Percentiles rank a stretch among this genome's conserved stretches.
Evolutionary conservation across 1,284 basidiomycete genomes (phyloP).

Genomic region (Stereum hirsutum): DNA sequence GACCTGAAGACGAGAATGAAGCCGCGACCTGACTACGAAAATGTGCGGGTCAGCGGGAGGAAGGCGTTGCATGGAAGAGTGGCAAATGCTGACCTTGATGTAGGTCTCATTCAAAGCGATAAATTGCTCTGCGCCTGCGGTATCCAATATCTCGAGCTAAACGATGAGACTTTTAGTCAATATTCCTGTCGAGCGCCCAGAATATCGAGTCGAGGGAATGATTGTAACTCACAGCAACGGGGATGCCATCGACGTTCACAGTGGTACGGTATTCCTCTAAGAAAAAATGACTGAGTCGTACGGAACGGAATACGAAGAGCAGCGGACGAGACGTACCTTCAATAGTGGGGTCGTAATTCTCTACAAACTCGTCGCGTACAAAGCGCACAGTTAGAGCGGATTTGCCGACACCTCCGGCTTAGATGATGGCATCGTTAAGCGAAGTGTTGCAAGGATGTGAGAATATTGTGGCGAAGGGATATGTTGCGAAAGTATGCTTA

Average conservation of each 20-base stretch:
- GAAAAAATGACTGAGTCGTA: neutral
- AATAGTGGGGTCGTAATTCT: conserved; percentile 77
- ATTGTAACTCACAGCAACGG: conserved; percentile 1
- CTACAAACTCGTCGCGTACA: conserved; percentile 64
- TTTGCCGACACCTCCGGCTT: conserved; percentile 80
- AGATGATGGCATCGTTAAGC: conserved; percentile 4
- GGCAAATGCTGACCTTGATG: conserved; percentile 45
- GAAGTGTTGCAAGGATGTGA: no score
- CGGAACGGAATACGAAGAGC: conserved; percentile 11
- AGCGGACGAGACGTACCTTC: conserved; percentile 41
- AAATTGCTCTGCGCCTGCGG: conserved; percentile 86
- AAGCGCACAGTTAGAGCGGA: conserved; percentile 69
- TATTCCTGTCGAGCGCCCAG: no score
- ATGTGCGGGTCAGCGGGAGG: neutral
- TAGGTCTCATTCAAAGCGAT: conserved; percentile 71
- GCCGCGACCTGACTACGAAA: conserved; percentile 53
- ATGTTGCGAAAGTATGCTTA: conserved; percentile 22
- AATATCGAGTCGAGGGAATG: no score
- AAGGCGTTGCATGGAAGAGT: neutral
- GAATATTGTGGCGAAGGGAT: conserved; percentile 4
- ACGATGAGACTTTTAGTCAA: no score
- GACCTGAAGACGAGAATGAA: conserved; percentile 82
- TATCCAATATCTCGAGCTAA: conserved; percentile 82
- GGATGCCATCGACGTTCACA: conserved; percentile 34
- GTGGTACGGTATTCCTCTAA: conserved; percentile 59